These are phyloP conservation scores for Rhodotorula babjevae DNA, from an alignment of 768 basidiomycete species.

Conservation along the genomic window DNA sequence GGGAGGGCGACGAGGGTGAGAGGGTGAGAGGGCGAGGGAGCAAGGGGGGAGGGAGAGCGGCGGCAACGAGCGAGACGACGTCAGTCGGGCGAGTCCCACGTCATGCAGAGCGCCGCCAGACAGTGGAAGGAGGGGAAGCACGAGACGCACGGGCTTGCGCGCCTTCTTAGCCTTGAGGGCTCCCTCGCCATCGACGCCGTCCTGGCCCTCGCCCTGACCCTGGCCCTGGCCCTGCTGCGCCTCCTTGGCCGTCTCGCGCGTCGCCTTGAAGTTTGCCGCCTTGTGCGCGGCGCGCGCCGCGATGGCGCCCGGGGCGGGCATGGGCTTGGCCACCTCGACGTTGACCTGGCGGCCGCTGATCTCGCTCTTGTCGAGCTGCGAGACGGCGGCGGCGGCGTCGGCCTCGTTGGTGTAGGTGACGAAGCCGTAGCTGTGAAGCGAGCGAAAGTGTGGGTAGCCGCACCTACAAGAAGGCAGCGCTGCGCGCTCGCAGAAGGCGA, in stretches of 20 bases:
- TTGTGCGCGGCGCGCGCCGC: constrained; percentile 20
- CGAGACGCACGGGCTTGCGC: constrained; percentile 34
- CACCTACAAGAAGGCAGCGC: background rate
- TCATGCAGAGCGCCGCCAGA: too few relatives aligned
- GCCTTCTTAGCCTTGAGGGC: constrained; percentile 58
- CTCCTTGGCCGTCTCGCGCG: constrained; percentile 70
- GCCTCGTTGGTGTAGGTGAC: constrained; percentile 74
- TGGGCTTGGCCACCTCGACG: constrained; percentile 86
- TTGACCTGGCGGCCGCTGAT: constrained; percentile 83
- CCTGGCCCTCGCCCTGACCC: too few relatives aligned
- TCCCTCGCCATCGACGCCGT: constrained; percentile 33
- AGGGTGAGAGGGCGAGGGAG: background rate
- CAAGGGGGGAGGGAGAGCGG: too few relatives aligned
- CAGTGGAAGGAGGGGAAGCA: too few relatives aligned
- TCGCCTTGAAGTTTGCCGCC: constrained; percentile 37
- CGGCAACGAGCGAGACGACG: too few relatives aligned
- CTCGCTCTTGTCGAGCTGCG: constrained; percentile 76
- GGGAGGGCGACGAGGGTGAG: too few relatives aligned
- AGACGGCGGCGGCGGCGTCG: constrained; percentile 80
- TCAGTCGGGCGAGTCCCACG: too few relatives aligned
- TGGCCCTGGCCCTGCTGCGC: constrained; percentile 42
- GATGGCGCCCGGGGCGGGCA: constrained; percentile 13
- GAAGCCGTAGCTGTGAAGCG: constrained; percentile 66
- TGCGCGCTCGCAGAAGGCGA: background rate
- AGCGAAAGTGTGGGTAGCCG: background rate